Conservation (phyloP, 192 early-diverging fungal species). For the Backusella circina region DNA sequence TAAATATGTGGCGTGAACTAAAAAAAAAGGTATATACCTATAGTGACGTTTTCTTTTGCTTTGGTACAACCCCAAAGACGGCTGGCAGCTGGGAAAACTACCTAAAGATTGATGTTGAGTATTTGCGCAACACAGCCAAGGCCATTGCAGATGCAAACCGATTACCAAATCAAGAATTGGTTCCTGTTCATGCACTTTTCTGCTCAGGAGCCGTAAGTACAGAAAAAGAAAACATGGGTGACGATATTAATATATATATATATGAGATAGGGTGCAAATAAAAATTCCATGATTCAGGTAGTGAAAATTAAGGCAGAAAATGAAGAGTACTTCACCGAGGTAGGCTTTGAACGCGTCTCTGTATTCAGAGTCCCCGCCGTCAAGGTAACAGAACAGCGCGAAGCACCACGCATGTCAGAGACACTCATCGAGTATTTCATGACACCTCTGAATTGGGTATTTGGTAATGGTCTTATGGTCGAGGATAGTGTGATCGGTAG, state of each 20-base stretch:
- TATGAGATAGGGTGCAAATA: not conserved
- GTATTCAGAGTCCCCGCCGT: not conserved
- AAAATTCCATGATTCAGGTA: constrained; percentile 31
- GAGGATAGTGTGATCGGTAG: constrained; percentile 16
- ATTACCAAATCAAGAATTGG: constrained; percentile 18
- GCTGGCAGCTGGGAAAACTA: constrained; percentile 66
- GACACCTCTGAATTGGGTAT: not conserved
- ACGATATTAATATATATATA: not conserved
- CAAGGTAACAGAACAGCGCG: not conserved
- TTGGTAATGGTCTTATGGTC: not conserved
- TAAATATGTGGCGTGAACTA: constrained; percentile 22
- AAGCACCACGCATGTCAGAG: not conserved
- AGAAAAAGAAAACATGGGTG: not conserved
- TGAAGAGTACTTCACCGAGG: constrained; percentile 50
- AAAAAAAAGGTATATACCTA: not conserved
- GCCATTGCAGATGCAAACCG: constrained; percentile 50
- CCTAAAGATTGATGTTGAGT: constrained; percentile 74
- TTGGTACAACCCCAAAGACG: constrained; percentile 65
- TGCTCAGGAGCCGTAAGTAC: constrained; percentile 38
- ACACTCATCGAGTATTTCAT: not conserved
- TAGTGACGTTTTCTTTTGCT: constrained; percentile 65
- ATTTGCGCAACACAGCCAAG: constrained; percentile 62
- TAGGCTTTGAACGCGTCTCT: not conserved
- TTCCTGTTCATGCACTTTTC: constrained; percentile 47
- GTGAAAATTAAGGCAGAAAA: constrained; percentile 69